Evolutionary conservation across 306 rosid genomes (phyloP), one percentile per base, ranked within the genome.

Genomic region (Cucurbita pepo): DNA sequence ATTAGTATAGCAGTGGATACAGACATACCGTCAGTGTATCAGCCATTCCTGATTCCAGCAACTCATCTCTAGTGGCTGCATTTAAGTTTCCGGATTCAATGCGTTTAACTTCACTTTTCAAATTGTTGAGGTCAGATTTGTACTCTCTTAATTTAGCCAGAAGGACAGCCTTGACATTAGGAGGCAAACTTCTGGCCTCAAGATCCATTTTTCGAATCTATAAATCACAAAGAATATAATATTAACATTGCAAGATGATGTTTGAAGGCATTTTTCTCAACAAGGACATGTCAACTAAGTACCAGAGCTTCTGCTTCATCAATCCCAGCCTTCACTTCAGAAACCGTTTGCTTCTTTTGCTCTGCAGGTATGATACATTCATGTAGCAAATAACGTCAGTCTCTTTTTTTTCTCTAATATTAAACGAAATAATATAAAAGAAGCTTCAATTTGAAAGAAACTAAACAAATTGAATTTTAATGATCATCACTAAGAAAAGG

Each of bases 1-100:
- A 36, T 21, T 22, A 72, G 64, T 6, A 51, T 38, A 12, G 8
- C 2, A 22, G 53, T 37, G 25, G 14, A 21, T 56, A 30, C 40
- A 57, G 30, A 70, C 82, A 79, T 89, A 90, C 97, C 84, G 94
- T 88, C 84, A 88, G 53, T 69, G 97, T 56, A 83, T 89, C 96
- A 74, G 96, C 95, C 96, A 87, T 93, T 88, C 97, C 98, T 36
- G 98, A 88, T 81, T 90, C 94, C 90, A 93, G 80, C 86, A 93
- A 78, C 73, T 93, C 96, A 82, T 93, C 98, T 72, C 97, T 86
- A 58, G 93, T 87, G 78, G 91, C 74, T 15, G 90, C 83, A 82
- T 86, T 87, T 58, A 84, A 69, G 78, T 86, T 84, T 64, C 96
- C 96, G 21, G 94, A 85, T 58, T 80, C 87, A 57, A 88, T 86